These are phyloP conservation scores for Ambrosiella xylebori DNA, from an alignment of 2,329 filamentous ascomycete genomes.

Conservation along the genomic window DNA sequence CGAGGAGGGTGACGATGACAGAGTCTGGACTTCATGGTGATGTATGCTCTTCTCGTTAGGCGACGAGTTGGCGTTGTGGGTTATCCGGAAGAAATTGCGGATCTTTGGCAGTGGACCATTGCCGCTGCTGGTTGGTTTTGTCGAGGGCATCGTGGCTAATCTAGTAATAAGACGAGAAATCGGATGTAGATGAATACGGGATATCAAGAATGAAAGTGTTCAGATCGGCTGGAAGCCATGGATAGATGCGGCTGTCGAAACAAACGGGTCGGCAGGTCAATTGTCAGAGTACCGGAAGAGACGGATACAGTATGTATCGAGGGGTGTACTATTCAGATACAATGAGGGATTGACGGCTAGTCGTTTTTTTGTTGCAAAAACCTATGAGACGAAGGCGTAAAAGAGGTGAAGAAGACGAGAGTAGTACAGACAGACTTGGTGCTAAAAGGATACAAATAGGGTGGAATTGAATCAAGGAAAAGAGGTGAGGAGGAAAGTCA, in stretches of 20 bases:
- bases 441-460: background rate
- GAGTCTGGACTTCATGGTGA: slow-evolving; percentile 1
- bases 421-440: background rate
- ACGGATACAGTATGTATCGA: background rate
- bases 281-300: background rate
- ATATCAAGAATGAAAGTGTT: too few species aligned
- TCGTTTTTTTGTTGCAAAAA: background rate
- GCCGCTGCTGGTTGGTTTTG: slow-evolving; percentile 32
- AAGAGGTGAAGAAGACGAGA: slow-evolving; percentile 1
- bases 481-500: background rate
- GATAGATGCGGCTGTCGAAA: background rate
- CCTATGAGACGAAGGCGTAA: background rate
- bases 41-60: slow-evolving; percentile 9
- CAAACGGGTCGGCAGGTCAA: background rate
- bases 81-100: slow-evolving; percentile 57
- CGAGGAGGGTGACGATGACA: slow-evolving; percentile 14
- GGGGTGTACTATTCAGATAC: background rate
- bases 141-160: slow-evolving; percentile 28
- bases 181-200: background rate
- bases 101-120: slow-evolving; percentile 47
- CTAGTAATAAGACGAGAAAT: background rate
- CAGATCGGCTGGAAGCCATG: too few species aligned
- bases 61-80: slow-evolving; percentile 16
- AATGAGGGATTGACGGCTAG: background rate
- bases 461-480: background rate